A percentile compares a stretch with the other conserved stretches of the same genome.
phyloP scores from a whole-genome alignment of 2,329 filamentous ascomycete species.

The Microascus cirrosus region DNA sequence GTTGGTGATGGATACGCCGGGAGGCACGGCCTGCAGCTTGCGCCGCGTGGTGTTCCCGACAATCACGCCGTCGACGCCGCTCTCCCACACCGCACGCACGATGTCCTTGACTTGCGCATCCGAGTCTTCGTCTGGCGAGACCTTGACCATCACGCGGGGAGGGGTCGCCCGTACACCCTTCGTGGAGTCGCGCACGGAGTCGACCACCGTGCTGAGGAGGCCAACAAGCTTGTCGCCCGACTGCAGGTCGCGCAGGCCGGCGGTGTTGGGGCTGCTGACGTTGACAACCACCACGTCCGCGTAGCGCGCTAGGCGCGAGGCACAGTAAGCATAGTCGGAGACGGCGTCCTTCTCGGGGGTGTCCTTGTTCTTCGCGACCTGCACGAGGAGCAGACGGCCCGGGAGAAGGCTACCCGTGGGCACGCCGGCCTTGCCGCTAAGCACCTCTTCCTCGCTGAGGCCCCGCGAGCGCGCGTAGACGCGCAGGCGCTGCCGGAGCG shows the following conservation, averaged over 20 bases:
- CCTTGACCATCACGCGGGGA: constrained; percentile 91
- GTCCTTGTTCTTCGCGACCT: constrained; percentile 93
- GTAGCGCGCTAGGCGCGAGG: constrained; percentile 70
- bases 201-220: constrained; percentile 73
- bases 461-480: constrained; percentile 64
- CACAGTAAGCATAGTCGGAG: constrained; percentile 78
- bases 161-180: constrained; percentile 51
- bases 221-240: constrained; percentile 70
- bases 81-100: constrained; percentile 69
- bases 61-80: constrained; percentile 88
- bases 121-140: constrained; percentile 88
- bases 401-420: constrained; percentile 69
- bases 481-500: constrained; percentile 66
- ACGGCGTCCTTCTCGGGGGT: constrained; percentile 79
- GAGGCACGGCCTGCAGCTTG: constrained; percentile 54
- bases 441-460: constrained; percentile 59
- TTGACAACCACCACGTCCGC: constrained; percentile 97
- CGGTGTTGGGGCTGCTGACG: constrained; percentile 93
- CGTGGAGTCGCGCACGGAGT: constrained; percentile 47
- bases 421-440: constrained; percentile 67
- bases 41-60: constrained; percentile 95
- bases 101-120: constrained; percentile 79
- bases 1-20: constrained; percentile 50
- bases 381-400: constrained; percentile 74
- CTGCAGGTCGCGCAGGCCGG: constrained; percentile 79